Evolutionary conservation across 2,329 filamentous ascomycete genomes (phyloP), one percentile per base, ranked within the genome.

Genomic region (Dactylellina drechsleri): DNA sequence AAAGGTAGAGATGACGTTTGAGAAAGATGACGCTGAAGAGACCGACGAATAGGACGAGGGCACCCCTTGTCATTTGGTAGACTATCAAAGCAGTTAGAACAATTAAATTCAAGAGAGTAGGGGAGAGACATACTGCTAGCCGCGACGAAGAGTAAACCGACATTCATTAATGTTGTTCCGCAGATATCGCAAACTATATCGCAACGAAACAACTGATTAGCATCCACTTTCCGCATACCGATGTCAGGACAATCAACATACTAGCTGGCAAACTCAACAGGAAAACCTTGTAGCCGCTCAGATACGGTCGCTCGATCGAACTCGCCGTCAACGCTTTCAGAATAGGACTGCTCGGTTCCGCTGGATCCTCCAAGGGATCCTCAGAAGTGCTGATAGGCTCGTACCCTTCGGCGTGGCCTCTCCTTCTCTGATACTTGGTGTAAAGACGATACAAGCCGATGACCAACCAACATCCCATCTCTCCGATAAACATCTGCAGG

Each of bases 41-140:
- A 0, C 95, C 95, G 18, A 99, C 95, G 79, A 99, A 99, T 5
- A 99, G 86, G 2, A 99, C 94, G 49, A 99, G 86, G 0, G 95
- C 95, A 7, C 95, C 95, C 72, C 95, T 87, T 0, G 94, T 98
- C 95, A 99, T 99, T 83, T 99, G 95, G 83, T 97, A 99, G 80
- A 99, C 77, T 77, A 45, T 41, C 23, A 61, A 6, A 13, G 2
- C 20, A 15, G 57, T 68, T 70, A 58, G 49, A 26, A 20, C 50
- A 26, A 23, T 12, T 61, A 18, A 23, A n/a, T 59, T 58, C 12
- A 49, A 20, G 4, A 28, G 26, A 23, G 28, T 18, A 3, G 7
- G 12, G 47, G 16, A 13, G 28, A 8, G 28, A 78, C 77, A 45
- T 67, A 78, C 77, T 97, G 75, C 92, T 96, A 0, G 95, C 92